These are phyloP conservation scores for Populus trichocarpa DNA, from an alignment of 441 rosid species.

Conservation along the genomic window DNA sequence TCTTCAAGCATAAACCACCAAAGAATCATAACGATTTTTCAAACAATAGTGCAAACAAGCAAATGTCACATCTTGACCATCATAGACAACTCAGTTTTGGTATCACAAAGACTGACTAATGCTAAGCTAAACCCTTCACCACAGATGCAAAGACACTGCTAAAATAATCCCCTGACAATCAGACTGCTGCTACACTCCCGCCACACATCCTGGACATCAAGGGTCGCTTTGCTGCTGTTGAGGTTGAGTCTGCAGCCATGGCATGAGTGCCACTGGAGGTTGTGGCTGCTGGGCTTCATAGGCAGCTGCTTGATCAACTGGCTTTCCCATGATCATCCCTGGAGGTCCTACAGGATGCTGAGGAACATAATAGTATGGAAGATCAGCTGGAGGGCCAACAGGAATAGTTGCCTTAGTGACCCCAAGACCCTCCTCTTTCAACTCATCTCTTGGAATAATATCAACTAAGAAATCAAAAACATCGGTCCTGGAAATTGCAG, in stretches of 20 bases:
- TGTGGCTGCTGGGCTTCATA: constrained; percentile 52
- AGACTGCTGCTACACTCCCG: neutral
- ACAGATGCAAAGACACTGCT: constrained; percentile 6
- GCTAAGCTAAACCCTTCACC: constrained; percentile 10
- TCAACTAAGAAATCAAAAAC: constrained; percentile 90
- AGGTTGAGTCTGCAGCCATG: constrained; percentile 54
- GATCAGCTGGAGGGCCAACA: constrained; percentile 53
- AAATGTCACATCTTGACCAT: neutral
- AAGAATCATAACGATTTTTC: neutral
- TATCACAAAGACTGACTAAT: constrained; percentile 1
- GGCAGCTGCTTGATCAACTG: constrained; percentile 47
- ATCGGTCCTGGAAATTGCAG: constrained; percentile 83
- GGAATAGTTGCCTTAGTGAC: constrained; percentile 65
- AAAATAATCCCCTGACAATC: neutral
- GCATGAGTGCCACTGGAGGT: constrained; percentile 47
- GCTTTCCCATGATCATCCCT: constrained; percentile 66
- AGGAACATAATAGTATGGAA: constrained; percentile 59
- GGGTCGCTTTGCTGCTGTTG: constrained; percentile 42
- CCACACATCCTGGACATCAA: neutral
- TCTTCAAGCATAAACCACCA: neutral
- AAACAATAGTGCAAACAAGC: constrained; percentile 13
- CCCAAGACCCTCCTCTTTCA: constrained; percentile 89
- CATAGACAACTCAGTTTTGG: constrained; percentile 14
- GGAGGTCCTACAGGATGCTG: constrained; percentile 52
- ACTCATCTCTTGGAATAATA: constrained; percentile 79